Conservation (phyloP, 305 asterid species). For the Fraxinus sp. region DNA sequence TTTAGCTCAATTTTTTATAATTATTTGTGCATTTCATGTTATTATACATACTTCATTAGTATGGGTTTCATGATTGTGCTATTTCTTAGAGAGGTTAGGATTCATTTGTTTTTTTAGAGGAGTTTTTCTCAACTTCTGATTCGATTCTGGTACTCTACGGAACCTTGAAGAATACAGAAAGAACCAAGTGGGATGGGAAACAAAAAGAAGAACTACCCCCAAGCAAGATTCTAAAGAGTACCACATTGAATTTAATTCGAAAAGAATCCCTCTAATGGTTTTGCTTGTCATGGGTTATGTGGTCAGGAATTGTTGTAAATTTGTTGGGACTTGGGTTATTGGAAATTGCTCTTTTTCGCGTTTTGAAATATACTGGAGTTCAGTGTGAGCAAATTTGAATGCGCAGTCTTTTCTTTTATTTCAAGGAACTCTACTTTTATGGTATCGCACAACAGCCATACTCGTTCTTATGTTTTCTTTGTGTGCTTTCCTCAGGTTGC, state of each 20-base stretch:
- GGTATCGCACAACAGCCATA: neutral
- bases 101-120: neutral
- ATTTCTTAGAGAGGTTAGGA: neutral
- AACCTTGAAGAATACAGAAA: neutral
- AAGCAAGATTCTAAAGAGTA: neutral
- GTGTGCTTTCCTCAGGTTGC: neutral
- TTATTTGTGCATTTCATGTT: neutral
- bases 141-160: neutral
- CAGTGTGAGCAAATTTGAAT: neutral
- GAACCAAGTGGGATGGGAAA: neutral
- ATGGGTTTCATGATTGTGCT: neutral
- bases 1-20: neutral
- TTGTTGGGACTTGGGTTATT: neutral
- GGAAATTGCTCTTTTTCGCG: neutral
- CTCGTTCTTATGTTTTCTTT: conserved; percentile 15
- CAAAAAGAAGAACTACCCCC: neutral
- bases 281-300: neutral
- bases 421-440: neutral
- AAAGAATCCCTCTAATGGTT: neutral
- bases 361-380: neutral
- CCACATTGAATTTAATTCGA: neutral
- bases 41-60: neutral
- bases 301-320: neutral
- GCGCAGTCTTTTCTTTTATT: neutral
- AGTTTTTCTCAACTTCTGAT: neutral